Evolutionary conservation across 768 basidiomycete genomes (phyloP), one percentile per base, ranked within the genome.

Genomic region (Pulveroboletus sp.): DNA sequence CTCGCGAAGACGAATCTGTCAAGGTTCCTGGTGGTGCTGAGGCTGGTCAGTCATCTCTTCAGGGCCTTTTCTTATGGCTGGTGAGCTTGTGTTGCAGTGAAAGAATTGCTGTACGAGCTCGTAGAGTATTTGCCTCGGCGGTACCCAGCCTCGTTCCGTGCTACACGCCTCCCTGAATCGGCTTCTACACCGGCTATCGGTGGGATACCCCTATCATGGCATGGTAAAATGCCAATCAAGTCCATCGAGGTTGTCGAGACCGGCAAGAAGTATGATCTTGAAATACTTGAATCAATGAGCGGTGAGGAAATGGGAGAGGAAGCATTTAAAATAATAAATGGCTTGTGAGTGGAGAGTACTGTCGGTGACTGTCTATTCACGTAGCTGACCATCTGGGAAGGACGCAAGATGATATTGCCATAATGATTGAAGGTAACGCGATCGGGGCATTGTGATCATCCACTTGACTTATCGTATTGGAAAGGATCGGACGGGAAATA

Each of bases 71-170:
- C 14, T 14, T 2, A 1, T 25, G 25, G 21, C 40, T 27, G 25
- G 40, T 49, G 2, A 40, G 2, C n/a, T 32, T 11, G 23, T 16
- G 5, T 23, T 41, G 8, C 40, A 87, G 85, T 82, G 6, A 70
- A 81, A 45, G 86, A 89, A 62, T 69, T 87, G 17, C 73, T 85
- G 5, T 79, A 86, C 51, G 85, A 88, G 59, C 68, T 90, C 36
- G 74, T 80, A 1, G 85, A 85, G 55, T 88, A 85, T 56, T 72
- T 90, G 23, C 74, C 78, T n/a, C 71, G 70, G 40, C 77, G 86
- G 33, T 85, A 86, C 56, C 86, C 87, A 4, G 66, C 62, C 17
- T 73, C 78, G 4, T 89, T 83, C 58, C 58, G 64, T n/a, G 72
- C 83, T 32, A 69, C 66, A 9, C 78, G 86, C n/a, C 49, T 65